Evolutionary conservation across 495 filamentous ascomycete genomes (phyloP).

Genomic region (Clohesyomyces aquaticus): DNA sequence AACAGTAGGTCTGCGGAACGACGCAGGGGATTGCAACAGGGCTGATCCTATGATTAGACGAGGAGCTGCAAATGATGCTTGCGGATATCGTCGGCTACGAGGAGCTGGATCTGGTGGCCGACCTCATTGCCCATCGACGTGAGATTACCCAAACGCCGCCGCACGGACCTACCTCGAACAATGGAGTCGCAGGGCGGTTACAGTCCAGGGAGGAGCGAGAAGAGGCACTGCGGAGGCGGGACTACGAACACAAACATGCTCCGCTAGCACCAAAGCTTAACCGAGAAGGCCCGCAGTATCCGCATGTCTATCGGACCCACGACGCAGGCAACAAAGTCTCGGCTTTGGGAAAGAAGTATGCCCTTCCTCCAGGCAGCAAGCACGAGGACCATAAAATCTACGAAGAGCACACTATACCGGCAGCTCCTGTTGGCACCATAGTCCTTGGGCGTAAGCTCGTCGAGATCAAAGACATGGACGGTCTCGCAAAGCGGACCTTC

Average conservation of each 20-base stretch:
- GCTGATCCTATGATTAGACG: constrained; percentile 60
- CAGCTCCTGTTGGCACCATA: constrained; percentile 75
- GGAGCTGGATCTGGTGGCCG: constrained; percentile 85
- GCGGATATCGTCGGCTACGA: constrained; percentile 91
- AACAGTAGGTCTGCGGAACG: constrained; percentile 29
- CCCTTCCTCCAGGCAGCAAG: constrained; percentile 43
- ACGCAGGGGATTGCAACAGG: not conserved
- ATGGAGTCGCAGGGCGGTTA: constrained; percentile 62
- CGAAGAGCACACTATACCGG: constrained; percentile 85
- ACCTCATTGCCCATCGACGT: constrained; percentile 72
- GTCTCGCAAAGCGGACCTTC: constrained; percentile 87
- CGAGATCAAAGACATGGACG: constrained; percentile 80
- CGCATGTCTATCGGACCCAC: constrained; percentile 87
- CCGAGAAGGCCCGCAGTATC: constrained; percentile 71
- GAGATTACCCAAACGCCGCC: constrained; percentile 60
- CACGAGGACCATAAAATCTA: constrained; percentile 61
- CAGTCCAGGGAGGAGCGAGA: constrained; percentile 78
- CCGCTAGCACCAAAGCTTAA: constrained; percentile 64
- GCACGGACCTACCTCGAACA: constrained; percentile 48
- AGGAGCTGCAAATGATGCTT: constrained; percentile 85
- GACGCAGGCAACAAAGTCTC: constrained; percentile 82
- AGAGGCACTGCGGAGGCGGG: constrained; percentile 69
- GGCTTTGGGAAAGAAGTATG: constrained; percentile 74
- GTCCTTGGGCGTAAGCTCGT: constrained; percentile 72
- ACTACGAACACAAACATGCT: constrained; percentile 81